Evolutionary conservation across 1,284 basidiomycete species (phyloP).

Genomic region (Ganoderma multipileum): DNA sequence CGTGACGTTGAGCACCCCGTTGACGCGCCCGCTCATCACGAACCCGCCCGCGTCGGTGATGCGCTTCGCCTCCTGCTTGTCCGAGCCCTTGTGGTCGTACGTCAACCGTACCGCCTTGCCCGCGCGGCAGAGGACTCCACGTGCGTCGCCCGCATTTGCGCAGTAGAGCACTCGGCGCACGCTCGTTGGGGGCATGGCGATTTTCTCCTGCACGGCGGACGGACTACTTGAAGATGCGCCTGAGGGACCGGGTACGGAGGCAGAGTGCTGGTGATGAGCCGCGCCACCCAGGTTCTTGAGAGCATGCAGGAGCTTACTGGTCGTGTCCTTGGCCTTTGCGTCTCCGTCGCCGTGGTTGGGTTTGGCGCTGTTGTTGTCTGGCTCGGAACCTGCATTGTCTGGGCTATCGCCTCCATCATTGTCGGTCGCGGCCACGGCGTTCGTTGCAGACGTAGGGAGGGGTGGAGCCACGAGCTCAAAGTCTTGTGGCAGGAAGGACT

Average conservation of each 20-base stretch:
- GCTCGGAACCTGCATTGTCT: neutral
- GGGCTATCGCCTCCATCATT: slow-evolving; percentile 20
- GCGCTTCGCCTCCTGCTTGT: slow-evolving; percentile 96
- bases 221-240: slow-evolving; percentile 17
- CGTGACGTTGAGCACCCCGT: slow-evolving; percentile 96
- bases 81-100: slow-evolving; percentile 99
- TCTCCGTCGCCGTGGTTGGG: slow-evolving; percentile 24
- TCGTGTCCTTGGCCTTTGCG: slow-evolving; percentile 49
- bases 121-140: slow-evolving; percentile 87
- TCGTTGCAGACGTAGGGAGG: slow-evolving; percentile 32
- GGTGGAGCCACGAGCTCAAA: slow-evolving; percentile 41
- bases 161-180: slow-evolving; percentile 88
- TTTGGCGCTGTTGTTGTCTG: neutral
- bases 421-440: slow-evolving; percentile 18
- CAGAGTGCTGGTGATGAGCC: slow-evolving; percentile 35
- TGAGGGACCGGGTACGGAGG: slow-evolving; percentile 36
- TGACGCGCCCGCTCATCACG: slow-evolving; percentile 98
- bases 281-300: slow-evolving; percentile 58
- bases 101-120: slow-evolving; percentile 94
- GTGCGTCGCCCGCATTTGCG: slow-evolving; percentile 95
- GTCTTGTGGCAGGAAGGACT: slow-evolving; percentile 59
- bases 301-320: slow-evolving; percentile 63
- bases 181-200: slow-evolving; percentile 54
- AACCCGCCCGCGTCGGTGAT: slow-evolving; percentile 99
- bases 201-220: slow-evolving; percentile 20